Conservation (phyloP, 768 basidiomycete genomes). For the Russula foetens region DNA sequence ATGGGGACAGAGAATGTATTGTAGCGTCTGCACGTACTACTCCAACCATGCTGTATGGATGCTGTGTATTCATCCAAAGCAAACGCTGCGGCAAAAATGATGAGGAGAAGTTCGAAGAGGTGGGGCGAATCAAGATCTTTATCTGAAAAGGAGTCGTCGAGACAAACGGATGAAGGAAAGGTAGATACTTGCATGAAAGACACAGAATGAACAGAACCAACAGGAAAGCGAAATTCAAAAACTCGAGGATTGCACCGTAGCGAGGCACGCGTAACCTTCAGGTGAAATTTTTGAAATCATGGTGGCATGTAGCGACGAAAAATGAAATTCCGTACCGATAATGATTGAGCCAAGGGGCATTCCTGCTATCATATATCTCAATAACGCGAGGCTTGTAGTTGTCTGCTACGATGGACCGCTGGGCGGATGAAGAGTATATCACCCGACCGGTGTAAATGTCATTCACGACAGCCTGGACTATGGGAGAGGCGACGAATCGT, state of each 20-base stretch:
- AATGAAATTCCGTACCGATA: slow-evolving; percentile 47
- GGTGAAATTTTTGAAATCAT: neutral
- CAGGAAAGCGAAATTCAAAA: slow-evolving; percentile 65
- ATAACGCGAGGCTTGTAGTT: slow-evolving; percentile 79
- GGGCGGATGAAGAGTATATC: slow-evolving; percentile 45
- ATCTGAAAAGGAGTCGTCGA: slow-evolving; percentile 31
- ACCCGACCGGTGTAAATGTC: slow-evolving; percentile 82
- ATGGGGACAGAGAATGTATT: neutral
- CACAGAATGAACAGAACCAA: slow-evolving; percentile 65
- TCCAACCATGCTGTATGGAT: slow-evolving; percentile 81
- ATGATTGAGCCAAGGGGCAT: slow-evolving; percentile 73
- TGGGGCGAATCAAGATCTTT: slow-evolving; percentile 45
- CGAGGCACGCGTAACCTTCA: slow-evolving; percentile 72
- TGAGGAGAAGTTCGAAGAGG: slow-evolving; percentile 62
- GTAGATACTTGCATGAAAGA: slow-evolving; percentile 50
- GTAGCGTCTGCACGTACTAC: slow-evolving; percentile 43
- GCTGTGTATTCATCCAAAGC: slow-evolving; percentile 83
- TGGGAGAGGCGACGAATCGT: slow-evolving; percentile 69
- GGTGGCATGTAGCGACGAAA: neutral
- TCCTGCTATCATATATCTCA: slow-evolving; percentile 59
- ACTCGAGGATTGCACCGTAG: slow-evolving; percentile 71
- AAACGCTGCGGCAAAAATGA: slow-evolving; percentile 71
- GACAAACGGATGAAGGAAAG: neutral
- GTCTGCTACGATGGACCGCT: slow-evolving; percentile 76
- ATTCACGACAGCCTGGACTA: slow-evolving; percentile 81